Percentiles rank a stretch among this genome's conserved stretches.
phyloP scores from a whole-genome alignment of 495 filamentous ascomycete species.

The Neurospora tetrasperma region DNA sequence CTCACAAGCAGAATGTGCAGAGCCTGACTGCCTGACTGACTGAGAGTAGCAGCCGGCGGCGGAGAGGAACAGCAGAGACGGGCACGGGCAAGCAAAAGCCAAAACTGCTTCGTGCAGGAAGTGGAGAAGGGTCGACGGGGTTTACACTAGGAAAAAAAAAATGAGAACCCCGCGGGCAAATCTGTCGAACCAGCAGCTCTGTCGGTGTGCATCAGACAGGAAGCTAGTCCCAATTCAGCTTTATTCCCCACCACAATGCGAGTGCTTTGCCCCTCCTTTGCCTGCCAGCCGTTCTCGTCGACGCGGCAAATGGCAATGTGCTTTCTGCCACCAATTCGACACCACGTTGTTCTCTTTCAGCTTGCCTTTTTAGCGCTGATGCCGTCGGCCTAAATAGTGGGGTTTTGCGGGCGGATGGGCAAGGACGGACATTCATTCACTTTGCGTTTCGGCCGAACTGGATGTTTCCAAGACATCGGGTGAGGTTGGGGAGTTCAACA shows the following conservation, averaged over 20 bases:
- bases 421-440: background rate
- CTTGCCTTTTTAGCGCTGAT: background rate
- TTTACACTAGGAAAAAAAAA: background rate
- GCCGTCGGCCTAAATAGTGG: background rate
- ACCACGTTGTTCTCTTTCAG: background rate
- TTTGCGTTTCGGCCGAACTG: background rate
- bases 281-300: background rate
- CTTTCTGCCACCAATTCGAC: background rate
- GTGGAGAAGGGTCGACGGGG: background rate
- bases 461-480: background rate
- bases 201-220: background rate
- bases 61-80: background rate
- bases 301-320: background rate
- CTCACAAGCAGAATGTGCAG: background rate
- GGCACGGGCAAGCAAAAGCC: background rate
- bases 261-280: conserved; percentile 1
- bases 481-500: background rate
- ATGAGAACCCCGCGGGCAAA: conserved; percentile 1
- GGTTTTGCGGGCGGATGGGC: background rate
- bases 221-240: background rate
- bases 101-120: background rate
- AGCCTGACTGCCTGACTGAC: background rate
- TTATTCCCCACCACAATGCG: background rate
- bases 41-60: background rate
- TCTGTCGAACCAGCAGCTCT: background rate